Percentiles rank a stretch among this genome's conserved stretches.
Conservation (phyloP, 306 rosid genomes). For the Pyrus betulifolia region DNA sequence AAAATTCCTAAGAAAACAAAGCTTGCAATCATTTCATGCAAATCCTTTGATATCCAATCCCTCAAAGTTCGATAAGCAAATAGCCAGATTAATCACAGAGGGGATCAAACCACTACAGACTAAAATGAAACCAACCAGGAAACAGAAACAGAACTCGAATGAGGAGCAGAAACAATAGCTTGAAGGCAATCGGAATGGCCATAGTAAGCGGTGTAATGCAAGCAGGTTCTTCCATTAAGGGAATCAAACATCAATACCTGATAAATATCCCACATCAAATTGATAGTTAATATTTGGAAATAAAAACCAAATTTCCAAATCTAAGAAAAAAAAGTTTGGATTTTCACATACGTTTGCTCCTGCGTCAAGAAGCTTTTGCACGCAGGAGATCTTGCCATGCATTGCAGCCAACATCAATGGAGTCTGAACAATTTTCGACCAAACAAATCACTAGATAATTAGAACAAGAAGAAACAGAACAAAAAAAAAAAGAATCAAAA, state of each 20-base stretch:
- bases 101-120: not conserved
- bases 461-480: not conserved
- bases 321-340: not conserved
- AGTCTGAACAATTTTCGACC: constrained; percentile 49
- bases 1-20: too few relatives aligned
- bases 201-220: constrained; percentile 88
- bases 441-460: not conserved
- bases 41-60: too few relatives aligned
- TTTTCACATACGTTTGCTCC: constrained; percentile 76
- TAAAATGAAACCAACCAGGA: constrained; percentile 58
- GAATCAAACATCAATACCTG: constrained; percentile 95
- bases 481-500: not conserved
- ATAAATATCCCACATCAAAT: constrained; percentile 3
- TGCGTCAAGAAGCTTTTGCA: constrained; percentile 63
- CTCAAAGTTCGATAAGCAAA: too few relatives aligned
- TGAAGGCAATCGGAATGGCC: constrained; percentile 83
- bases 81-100: not conserved
- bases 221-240: constrained; percentile 72
- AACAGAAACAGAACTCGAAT: constrained; percentile 78
- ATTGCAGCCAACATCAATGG: constrained; percentile 98
- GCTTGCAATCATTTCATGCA: too few relatives aligned
- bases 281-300: not conserved
- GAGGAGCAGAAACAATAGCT: constrained; percentile 76
- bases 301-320: not conserved
- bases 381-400: constrained; percentile 82